phyloP scores from a whole-genome alignment of 495 filamentous ascomycete genomes.

The Hypoxylon intermedium region DNA sequence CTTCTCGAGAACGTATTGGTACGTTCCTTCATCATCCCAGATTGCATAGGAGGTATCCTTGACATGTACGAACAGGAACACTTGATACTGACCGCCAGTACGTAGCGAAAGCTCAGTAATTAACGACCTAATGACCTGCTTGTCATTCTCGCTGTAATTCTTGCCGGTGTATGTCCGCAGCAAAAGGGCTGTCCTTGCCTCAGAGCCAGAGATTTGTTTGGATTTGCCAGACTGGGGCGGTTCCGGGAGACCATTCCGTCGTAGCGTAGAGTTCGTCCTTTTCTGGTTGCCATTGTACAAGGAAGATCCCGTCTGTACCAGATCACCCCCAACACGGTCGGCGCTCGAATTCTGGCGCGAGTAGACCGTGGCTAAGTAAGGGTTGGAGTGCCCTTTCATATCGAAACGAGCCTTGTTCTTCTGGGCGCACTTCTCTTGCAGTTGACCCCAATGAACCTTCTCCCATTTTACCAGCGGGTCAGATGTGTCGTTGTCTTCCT shows the following conservation, averaged over 20 bases:
- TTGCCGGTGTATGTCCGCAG: constrained; percentile 73
- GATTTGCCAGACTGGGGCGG: constrained; percentile 16
- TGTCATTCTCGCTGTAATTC: constrained; percentile 72
- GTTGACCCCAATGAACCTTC: constrained; percentile 69
- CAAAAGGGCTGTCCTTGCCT: constrained; percentile 70
- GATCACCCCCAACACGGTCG: constrained; percentile 4
- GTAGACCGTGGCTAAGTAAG: constrained; percentile 40
- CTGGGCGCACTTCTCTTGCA: constrained; percentile 69
- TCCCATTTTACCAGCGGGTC: constrained; percentile 65
- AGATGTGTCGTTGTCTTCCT: constrained; percentile 47
- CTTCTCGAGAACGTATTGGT: constrained; percentile 59
- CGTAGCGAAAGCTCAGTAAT: constrained; percentile 75
- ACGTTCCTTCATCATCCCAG: constrained; percentile 59
- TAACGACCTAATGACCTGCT: constrained; percentile 72
- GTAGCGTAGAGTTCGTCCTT: constrained; percentile 2
- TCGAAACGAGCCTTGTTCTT: constrained; percentile 68
- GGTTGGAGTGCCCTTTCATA: constrained; percentile 41
- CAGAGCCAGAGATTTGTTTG: constrained; percentile 24
- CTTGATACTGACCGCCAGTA: constrained; percentile 78
- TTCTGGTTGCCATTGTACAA: constrained; percentile 12
- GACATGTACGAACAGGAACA: constrained; percentile 77
- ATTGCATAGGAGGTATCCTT: constrained; percentile 65
- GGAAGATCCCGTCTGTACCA: constrained; percentile 8
- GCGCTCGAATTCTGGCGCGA: constrained; percentile 30
- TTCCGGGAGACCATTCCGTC: constrained; percentile 13